phyloP scores from a whole-genome alignment of 176 grass and related monocot genomes.

The Neostapfia colusana region DNA sequence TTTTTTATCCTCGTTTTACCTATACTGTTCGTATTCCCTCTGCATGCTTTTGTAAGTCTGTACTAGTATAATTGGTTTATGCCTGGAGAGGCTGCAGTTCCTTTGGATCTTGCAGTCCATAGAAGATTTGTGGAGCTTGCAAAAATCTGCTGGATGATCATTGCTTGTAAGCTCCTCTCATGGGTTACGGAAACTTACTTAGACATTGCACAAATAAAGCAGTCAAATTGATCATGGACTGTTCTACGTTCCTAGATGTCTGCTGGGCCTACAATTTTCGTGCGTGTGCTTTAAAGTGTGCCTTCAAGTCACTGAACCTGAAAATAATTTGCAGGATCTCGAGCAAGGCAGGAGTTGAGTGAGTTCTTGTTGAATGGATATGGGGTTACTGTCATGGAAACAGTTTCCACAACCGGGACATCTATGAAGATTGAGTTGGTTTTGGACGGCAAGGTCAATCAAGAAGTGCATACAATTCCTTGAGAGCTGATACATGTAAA shows the following conservation, averaged over 20 bases:
- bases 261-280: background rate
- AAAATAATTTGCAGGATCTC: conserved; percentile 46
- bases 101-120: conserved; percentile 54
- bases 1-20: conserved; percentile 27
- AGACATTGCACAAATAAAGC: background rate
- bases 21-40: conserved; percentile 16
- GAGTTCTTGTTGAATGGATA: conserved; percentile 27
- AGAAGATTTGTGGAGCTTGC: conserved; percentile 46
- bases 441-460: conserved; percentile 32
- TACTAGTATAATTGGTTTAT: conserved; percentile 41
- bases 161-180: conserved; percentile 45
- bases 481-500: conserved; percentile 48
- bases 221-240: conserved; percentile 14
- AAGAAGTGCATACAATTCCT: conserved; percentile 42
- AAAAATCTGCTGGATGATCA: conserved; percentile 48
- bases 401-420: background rate
- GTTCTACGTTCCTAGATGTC: conserved; percentile 20
- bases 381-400: conserved; percentile 14
- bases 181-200: conserved; percentile 31
- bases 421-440: conserved; percentile 22
- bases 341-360: conserved; percentile 53
- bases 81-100: conserved; percentile 45
- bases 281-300: background rate
- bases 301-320: conserved; percentile 29
- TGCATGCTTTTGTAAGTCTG: conserved; percentile 15